Base-by-base conservation (phyloP, 306 rosid species). In the Malus asiatica region DNA sequence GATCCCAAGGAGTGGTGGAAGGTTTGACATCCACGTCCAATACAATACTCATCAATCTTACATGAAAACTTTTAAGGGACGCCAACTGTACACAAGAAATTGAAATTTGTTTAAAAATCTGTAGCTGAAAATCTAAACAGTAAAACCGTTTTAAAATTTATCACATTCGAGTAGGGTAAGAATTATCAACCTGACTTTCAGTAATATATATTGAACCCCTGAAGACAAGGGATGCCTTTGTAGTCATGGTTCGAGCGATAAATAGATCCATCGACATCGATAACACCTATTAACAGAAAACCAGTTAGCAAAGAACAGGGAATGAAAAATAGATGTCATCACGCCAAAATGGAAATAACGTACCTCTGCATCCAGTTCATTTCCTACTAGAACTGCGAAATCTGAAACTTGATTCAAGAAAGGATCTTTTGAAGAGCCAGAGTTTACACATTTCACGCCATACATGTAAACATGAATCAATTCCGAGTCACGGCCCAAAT, bases 311-410 rank as follows among this genome's bases (percentile, higher is more conserved):
- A 61, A 30, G 58, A 66, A n/a, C 27, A 46, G 51, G 82, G 72
- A 53, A 59, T 38, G 66, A 72, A 58, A 70, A 73, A 67, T 73
- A 60, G 63, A 76, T 63, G 57, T 4, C 15, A 62, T 72, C 32
- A 38, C 59, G 48, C 44, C 13, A 83, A 74, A 72, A 63, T 66
- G 51, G 62, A 33, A 74, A 76, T 52, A 35, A 70, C 76, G 79
- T 84, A 95, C 99, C 99, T 95, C 99, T 95, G 99, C 99, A 95
- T 95, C 99, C 97, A 95, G 97, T 89, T 86, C 90, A 87, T 78
- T 90, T 89, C 99, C 97, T 73, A 92, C 90, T 80, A 95, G 89
- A 77, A 90, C 88, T 45, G 97, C 93, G 86, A 95, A 95, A 69
- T 90, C 87, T 76, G 97, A 92, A 87, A 92, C 97, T 87, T 88